These are phyloP conservation scores for Phytophthora nicotianae DNA, from an alignment of 352 stramenopile species.

Conservation along the genomic window DNA sequence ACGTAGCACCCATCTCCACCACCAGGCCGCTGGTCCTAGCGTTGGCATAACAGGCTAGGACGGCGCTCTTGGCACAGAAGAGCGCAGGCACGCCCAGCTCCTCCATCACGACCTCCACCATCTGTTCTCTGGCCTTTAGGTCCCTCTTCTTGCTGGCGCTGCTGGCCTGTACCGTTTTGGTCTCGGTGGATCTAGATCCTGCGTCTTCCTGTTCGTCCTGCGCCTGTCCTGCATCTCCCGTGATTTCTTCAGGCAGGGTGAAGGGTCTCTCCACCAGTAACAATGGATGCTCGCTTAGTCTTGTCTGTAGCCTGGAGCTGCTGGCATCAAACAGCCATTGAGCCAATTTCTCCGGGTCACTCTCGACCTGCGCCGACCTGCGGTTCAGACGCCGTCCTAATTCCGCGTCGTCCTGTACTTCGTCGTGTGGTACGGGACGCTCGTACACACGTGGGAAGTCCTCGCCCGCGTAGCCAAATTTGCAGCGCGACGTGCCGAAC, in stretches of 20 bases:
- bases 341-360: slow-evolving; percentile 57
- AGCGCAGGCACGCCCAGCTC: slow-evolving; percentile 71
- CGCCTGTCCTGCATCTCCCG: slow-evolving; percentile 17
- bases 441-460: slow-evolving; percentile 85
- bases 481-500: slow-evolving; percentile 73
- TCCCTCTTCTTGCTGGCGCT: slow-evolving; percentile 65
- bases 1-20: slow-evolving; percentile 80
- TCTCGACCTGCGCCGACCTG: slow-evolving; percentile 55
- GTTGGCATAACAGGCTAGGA: slow-evolving; percentile 85
- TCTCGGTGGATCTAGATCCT: slow-evolving; percentile 4
- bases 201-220: slow-evolving; percentile 30
- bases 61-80: slow-evolving; percentile 84
- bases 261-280: slow-evolving; percentile 75
- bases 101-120: slow-evolving; percentile 88
- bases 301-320: slow-evolving; percentile 49
- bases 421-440: slow-evolving; percentile 29
- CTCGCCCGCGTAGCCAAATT: slow-evolving; percentile 89
- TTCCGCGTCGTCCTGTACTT: slow-evolving; percentile 27
- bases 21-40: slow-evolving; percentile 80
- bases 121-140: slow-evolving; percentile 54
- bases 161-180: slow-evolving; percentile 15
- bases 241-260: slow-evolving; percentile 50
- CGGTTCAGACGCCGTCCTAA: slow-evolving; percentile 12
- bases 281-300: slow-evolving; percentile 67
- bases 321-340: slow-evolving; percentile 77